These are phyloP conservation scores for Rutidosis leptorrhynchoides DNA, from an alignment of 129 eudicot species.

Conservation along the genomic window DNA sequence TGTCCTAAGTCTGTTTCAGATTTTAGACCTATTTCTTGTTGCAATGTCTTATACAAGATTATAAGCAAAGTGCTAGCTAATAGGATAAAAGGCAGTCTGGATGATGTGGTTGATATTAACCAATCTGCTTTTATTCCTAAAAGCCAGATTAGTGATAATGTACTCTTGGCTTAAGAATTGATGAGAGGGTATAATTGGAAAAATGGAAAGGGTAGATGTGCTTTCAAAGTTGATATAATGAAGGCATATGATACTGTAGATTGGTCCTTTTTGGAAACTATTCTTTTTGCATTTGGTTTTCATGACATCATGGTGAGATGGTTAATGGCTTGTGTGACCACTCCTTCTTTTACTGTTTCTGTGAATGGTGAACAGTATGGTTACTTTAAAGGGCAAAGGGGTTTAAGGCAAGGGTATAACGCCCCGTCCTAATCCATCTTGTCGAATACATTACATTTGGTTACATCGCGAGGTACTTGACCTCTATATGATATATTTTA, in stretches of 20 bases:
- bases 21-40: no score
- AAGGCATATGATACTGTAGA: not conserved
- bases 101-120: no score
- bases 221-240: not conserved
- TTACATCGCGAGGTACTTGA: no score
- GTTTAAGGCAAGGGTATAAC: not conserved
- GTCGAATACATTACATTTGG: no score
- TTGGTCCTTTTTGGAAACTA: not conserved
- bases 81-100: no score
- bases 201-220: not conserved
- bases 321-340: not conserved
- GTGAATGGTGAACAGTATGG: not conserved
- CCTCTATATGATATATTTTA: no score
- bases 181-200: not conserved
- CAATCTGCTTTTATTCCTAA: not conserved
- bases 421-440: no score
- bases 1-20: no score
- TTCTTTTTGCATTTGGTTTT: not conserved
- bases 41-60: no score
- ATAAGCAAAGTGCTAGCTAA: no score
- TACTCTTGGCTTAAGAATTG: no score
- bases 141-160: no score
- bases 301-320: not conserved
- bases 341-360: not conserved
- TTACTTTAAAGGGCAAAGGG: not conserved